Percentiles rank a stretch among this genome's conserved stretches.
These are phyloP conservation scores for Cutaneotrichosporon dermatis DNA, from an alignment of 1,284 basidiomycete genomes.

Conservation along the genomic window DNA sequence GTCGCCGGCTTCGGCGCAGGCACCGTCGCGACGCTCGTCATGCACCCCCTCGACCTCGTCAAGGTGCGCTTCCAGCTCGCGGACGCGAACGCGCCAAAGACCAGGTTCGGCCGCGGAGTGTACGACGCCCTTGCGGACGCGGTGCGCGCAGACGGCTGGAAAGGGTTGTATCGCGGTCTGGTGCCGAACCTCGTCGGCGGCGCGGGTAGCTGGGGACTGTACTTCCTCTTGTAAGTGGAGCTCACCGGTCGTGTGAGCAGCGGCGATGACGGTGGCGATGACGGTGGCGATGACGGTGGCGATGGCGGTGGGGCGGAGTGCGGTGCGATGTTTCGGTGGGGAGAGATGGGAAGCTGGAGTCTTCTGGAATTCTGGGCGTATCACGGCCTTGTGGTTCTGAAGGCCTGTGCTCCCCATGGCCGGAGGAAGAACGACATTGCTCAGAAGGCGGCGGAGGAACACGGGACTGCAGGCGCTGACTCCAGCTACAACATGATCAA, in stretches of 20 bases:
- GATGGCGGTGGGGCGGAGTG: too few relatives aligned
- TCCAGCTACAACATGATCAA: constrained; percentile 91
- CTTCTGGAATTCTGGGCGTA: too few relatives aligned
- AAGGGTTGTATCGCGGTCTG: constrained; percentile 85
- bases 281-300: too few relatives aligned
- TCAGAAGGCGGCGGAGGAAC: too few relatives aligned
- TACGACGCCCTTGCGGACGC: constrained; percentile 72
- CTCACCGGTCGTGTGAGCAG: too few relatives aligned
- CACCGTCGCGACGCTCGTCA: constrained; percentile 84
- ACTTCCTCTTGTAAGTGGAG: constrained; percentile 85
- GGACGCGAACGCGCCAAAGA: constrained; percentile 54
- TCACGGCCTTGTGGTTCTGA: too few relatives aligned
- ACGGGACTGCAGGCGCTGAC: too few relatives aligned
- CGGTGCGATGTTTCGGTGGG: too few relatives aligned
- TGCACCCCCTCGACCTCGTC: constrained; percentile 96
- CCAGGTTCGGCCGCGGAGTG: constrained; percentile 69
- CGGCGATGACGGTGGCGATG: too few relatives aligned
- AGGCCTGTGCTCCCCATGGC: too few relatives aligned
- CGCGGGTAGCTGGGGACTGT: constrained; percentile 94
- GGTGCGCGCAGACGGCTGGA: constrained; percentile 69
- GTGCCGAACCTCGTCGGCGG: constrained; percentile 91
- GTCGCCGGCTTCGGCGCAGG: constrained; percentile 90
- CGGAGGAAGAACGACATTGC: too few relatives aligned
- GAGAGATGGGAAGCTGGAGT: too few relatives aligned
- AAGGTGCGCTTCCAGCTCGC: constrained; percentile 95